Evolutionary conservation across 2,329 filamentous ascomycete species (phyloP).

Genomic region (Aspergillus sp.): DNA sequence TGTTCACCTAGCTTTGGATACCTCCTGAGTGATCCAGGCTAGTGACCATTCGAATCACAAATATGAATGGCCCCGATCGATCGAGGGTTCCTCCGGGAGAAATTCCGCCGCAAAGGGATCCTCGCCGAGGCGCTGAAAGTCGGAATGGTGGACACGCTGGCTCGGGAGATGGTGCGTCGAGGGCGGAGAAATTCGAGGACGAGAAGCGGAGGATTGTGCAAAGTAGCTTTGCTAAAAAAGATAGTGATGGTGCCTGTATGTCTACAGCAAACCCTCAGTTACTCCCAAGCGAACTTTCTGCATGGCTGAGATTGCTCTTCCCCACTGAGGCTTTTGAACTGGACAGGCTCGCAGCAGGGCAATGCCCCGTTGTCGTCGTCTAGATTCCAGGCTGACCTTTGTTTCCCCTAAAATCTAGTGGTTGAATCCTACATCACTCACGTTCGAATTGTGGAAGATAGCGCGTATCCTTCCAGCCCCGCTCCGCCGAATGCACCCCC

Average conservation of each 20-base stretch:
- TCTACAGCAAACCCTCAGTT: constrained; percentile 21
- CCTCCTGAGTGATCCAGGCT: constrained; percentile 27
- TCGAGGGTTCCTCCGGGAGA: constrained; percentile 33
- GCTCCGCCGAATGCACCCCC: constrained; percentile 75
- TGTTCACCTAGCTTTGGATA: constrained; percentile 32
- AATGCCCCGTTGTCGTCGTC: neutral
- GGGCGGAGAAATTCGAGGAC: constrained; percentile 89
- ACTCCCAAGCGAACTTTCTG: constrained; percentile 14
- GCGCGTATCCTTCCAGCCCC: constrained; percentile 75
- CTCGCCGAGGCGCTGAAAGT: constrained; percentile 33
- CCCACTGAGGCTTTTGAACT: neutral
- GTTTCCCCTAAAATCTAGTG: constrained; percentile 48
- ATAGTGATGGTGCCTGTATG: constrained; percentile 81
- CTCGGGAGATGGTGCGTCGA: constrained; percentile 37
- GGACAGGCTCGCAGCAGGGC: neutral
- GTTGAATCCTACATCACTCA: constrained; percentile 97
- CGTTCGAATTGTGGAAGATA: constrained; percentile 86
- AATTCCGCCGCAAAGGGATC: constrained; percentile 29
- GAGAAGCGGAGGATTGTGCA: constrained; percentile 94
- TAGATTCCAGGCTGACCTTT: constrained; percentile 19
- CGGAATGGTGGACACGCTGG: constrained; percentile 30
- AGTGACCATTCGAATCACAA: constrained; percentile 21
- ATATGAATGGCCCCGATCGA: constrained; percentile 40
- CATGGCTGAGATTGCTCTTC: neutral
- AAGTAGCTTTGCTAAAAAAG: constrained; percentile 89